A percentile compares a stretch with the other conserved stretches of the same genome.
phyloP scores from a whole-genome alignment of 2,329 filamentous ascomycete genomes.

The Penicillium brevicompactum region DNA sequence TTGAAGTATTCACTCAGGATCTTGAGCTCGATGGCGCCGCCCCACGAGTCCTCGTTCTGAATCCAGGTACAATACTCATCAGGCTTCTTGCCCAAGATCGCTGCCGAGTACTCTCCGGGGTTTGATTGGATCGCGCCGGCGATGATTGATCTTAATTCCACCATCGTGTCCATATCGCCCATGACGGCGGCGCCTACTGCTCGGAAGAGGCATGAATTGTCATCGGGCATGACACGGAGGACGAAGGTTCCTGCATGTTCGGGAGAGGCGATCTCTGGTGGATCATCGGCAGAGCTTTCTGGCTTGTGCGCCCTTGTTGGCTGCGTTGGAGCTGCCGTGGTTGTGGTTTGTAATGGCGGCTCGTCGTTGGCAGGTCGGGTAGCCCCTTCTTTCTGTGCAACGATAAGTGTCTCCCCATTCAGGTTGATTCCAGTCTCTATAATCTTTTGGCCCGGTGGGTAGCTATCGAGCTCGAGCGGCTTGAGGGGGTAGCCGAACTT shows the following conservation, averaged over 20 bases:
- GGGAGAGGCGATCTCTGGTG: constrained; percentile 62
- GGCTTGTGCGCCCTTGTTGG: constrained; percentile 46
- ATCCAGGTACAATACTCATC: constrained; percentile 82
- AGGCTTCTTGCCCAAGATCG: constrained; percentile 72
- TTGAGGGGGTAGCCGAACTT: constrained; percentile 81
- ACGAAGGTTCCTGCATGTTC: constrained; percentile 62
- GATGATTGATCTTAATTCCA: constrained; percentile 73
- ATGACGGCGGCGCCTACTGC: constrained; percentile 82
- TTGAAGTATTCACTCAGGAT: constrained; percentile 84
- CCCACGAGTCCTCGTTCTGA: constrained; percentile 79
- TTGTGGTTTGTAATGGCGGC: not conserved
- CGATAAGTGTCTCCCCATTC: constrained; percentile 70
- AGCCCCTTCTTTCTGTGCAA: constrained; percentile 51
- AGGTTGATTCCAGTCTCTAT: constrained; percentile 62
- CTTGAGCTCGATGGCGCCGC: constrained; percentile 84
- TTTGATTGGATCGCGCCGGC: constrained; percentile 76
- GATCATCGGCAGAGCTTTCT: constrained; percentile 54
- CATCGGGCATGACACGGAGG: constrained; percentile 92
- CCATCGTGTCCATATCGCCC: constrained; percentile 66
- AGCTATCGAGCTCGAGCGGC: constrained; percentile 62
- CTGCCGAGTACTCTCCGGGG: constrained; percentile 71
- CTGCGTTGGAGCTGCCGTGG: constrained; percentile 13
- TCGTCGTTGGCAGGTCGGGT: constrained; percentile 1
- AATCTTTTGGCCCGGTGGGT: constrained; percentile 53
- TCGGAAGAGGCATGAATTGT: constrained; percentile 93